Base-by-base conservation (phyloP, 2,329 filamentous ascomycete species). In the Sclerotinia borealis region DNA sequence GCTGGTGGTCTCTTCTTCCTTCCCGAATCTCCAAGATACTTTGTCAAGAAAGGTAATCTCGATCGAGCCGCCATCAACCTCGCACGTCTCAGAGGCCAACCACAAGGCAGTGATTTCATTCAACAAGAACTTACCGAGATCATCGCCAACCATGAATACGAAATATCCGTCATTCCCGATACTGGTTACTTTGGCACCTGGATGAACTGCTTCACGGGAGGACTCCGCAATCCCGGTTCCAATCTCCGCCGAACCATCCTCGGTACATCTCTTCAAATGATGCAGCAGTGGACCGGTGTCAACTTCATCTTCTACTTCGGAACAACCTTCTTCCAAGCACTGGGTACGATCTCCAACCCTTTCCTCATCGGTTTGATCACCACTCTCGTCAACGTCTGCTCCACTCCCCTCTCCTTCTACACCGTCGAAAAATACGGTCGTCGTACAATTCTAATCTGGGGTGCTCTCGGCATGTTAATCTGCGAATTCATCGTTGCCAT, bases 281-380 rank as follows among this genome's bases (percentile, higher is more conserved):
- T 91, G 87, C 88, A 91, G 77, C 88, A 90, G 77, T 85, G 81
- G 80, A 74, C 71, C 27, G 91, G 92, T 81, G 89, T 96, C 78
- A 96, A 96, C 83, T 96, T 93, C 78, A 91, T 95, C 81, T 95
- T 93, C 81, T 90, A 91, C 80, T 91, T 88, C 80, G 91, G 90
- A 41, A 92, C 90, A 39, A 85, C 89, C 65, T 96, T 96, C 85
- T 90, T 96, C 79, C 78, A 89, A 77, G 86, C 87, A 29, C 87
- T 89, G 36, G 88, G 88, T 69, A 89, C 89, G 71, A 91, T 96
- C 72, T 70, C 75, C 66, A 88, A 96, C 81, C 81, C 85, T 49
- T 96, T 96, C 84, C 76, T 96, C 71, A 92, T 95, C 75, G 89
- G 87, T 64, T 82, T 96, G 74, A 84, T 96, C 79, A 93, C 91